phyloP scores from a whole-genome alignment of 2,329 filamentous ascomycete species.

The Exophiala calicioides region DNA sequence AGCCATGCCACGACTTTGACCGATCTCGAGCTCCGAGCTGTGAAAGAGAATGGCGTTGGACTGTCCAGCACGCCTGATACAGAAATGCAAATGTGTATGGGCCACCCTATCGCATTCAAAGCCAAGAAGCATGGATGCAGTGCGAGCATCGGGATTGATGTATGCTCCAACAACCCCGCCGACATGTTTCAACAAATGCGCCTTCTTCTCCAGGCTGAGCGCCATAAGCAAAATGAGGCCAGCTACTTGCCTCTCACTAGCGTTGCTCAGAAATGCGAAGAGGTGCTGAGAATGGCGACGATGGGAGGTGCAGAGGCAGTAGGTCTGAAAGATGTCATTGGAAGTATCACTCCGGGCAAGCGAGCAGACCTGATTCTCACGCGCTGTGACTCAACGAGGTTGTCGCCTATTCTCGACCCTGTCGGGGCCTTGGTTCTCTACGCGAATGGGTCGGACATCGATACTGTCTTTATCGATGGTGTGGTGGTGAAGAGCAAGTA shows the following conservation, averaged over 20 bases:
- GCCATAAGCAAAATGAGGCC: constrained; percentile 25
- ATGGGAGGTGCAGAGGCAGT: constrained; percentile 36
- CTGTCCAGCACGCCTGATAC: constrained; percentile 36
- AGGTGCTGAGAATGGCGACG: constrained; percentile 35
- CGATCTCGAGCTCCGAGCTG: constrained; percentile 25
- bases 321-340: constrained; percentile 32
- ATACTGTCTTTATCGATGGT: constrained; percentile 36
- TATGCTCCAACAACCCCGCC: constrained; percentile 33
- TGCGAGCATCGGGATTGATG: constrained; percentile 34
- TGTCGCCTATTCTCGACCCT: constrained; percentile 35
- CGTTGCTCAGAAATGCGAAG: constrained; percentile 26
- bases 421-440: constrained; percentile 37
- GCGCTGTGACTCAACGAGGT: constrained; percentile 31
- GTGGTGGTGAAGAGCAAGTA: constrained; percentile 28
- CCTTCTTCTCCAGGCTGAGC: constrained; percentile 32
- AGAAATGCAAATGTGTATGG: constrained; percentile 37
- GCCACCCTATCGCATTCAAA: constrained; percentile 33
- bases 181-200: constrained; percentile 37
- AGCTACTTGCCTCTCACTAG: constrained; percentile 12
- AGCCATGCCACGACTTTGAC: constrained; percentile 11
- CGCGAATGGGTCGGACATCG: constrained; percentile 32
- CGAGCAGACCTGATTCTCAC: constrained; percentile 37
- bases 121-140: constrained; percentile 22
- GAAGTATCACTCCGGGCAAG: constrained; percentile 35
- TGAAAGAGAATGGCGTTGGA: constrained; percentile 21